Evolutionary conservation across 305 asterid species (phyloP).

Genomic region (Fraxinus greggii): DNA sequence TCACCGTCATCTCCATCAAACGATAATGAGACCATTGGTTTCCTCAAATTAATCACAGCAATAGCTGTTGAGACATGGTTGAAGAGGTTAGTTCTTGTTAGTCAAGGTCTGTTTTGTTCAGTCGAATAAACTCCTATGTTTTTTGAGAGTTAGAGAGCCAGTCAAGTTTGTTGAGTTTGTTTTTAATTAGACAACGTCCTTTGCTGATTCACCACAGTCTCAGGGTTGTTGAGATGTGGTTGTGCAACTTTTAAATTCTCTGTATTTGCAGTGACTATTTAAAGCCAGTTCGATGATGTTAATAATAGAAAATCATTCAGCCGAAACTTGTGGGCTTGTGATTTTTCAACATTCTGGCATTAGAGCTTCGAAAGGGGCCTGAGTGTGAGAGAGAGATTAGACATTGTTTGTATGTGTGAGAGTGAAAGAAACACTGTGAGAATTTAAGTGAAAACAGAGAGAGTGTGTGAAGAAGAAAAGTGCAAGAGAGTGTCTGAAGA

Average conservation of each 20-base stretch:
- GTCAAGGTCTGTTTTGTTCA: background rate
- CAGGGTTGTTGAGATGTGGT: background rate
- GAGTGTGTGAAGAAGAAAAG: too few species aligned
- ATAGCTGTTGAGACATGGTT: background rate
- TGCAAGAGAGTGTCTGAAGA: background rate
- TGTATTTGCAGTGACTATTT: background rate
- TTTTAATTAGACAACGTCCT: background rate
- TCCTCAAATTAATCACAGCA: too few species aligned
- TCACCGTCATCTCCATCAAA: too few species aligned
- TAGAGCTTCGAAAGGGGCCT: background rate
- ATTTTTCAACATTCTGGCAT: background rate
- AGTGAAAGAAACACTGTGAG: background rate
- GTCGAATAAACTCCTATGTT: background rate
- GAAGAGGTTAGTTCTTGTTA: background rate
- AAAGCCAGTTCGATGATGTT: background rate
- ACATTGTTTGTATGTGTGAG: background rate
- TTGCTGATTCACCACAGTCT: background rate
- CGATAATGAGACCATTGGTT: too few species aligned
- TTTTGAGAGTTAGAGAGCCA: background rate
- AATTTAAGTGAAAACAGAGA: too few species aligned
- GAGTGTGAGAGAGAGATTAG: background rate
- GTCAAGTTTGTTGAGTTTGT: background rate
- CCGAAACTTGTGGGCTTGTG: background rate
- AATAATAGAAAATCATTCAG: background rate
- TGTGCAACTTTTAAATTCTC: background rate